phyloP scores from a whole-genome alignment of 352 stramenopile genomes.

The Phytophthora vignae region DNA sequence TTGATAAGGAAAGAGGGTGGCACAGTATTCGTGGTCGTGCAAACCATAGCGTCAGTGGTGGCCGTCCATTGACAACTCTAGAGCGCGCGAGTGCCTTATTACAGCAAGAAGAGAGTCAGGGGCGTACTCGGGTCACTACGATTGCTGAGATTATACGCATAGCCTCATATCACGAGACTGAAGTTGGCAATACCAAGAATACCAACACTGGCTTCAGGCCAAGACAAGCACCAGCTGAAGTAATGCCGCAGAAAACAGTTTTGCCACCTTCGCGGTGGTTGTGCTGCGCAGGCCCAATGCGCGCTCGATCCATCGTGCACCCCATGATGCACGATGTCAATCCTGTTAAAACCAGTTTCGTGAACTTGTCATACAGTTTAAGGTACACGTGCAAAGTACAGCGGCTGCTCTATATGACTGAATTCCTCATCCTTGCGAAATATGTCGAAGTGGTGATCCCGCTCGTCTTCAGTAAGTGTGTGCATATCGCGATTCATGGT shows the following conservation, averaged over 20 bases:
- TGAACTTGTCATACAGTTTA: background rate
- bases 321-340: background rate
- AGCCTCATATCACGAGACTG: background rate
- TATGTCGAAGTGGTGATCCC: background rate
- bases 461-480: background rate
- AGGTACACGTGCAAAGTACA: background rate
- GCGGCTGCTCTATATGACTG: background rate
- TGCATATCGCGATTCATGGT: too few relatives aligned
- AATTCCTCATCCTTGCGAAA: background rate
- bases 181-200: background rate
- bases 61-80: background rate
- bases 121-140: background rate
- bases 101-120: background rate
- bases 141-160: background rate
- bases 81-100: background rate
- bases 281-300: too few relatives aligned
- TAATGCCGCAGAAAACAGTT: background rate
- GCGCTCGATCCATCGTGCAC: background rate
- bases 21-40: too few relatives aligned
- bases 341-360: background rate
- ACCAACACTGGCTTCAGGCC: background rate
- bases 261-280: background rate
- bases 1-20: background rate
- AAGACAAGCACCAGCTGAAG: background rate
- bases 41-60: too few relatives aligned